Base-by-base conservation (phyloP, 352 stramenopile genomes). In the Blastocystis hominis region DNA sequence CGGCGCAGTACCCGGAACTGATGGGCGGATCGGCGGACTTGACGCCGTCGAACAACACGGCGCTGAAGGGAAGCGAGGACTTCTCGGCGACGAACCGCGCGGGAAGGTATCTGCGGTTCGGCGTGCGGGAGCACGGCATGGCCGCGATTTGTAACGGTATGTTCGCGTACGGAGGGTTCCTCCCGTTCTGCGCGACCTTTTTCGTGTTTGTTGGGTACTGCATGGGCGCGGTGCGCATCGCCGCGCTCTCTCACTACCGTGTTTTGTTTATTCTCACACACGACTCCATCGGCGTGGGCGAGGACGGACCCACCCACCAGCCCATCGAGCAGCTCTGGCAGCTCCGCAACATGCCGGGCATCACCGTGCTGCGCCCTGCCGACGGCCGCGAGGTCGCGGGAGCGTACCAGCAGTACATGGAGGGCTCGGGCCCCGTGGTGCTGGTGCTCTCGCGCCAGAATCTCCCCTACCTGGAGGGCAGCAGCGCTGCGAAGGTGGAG, bases 121-220 rank as follows among this genome's bases (percentile, higher is more conserved):
- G 97, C 90, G 95, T 99, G 70, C 93, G 96, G 84, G 97, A 99
- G 91, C 97, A 99, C 91, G 96, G 91, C 64, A 99, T 99, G 97
- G 94, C 94, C 53, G 94, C 96, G 24, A 97, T 99, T 88, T 96
- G 91, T 86, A 99, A 99, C 91, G 97, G 97, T 89, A 92, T 99
- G 75, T 98, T 97, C 91, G 95, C 96, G 9, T 97, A 98, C 91
- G 96, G 96, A 77, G 95, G 94, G 63, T 86, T 94, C 36, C 91
- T 97, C 63, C 96, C 97, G 59, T 99, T 98, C 92, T 97, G 95
- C 91, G 96, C 96, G 62, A 99, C 97, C 53, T 99, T 99, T 91
- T 95, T 99, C 90, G 98, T 98, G 92, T 99, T 99, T 92, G 96
- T 97, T 88, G 96, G 96, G 76, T 99, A 99, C 90, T 95, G 94